Percentiles rank a stretch among this genome's conserved stretches.
phyloP scores from a whole-genome alignment of 1,284 basidiomycete species.

The Amylostereum areolatum region DNA sequence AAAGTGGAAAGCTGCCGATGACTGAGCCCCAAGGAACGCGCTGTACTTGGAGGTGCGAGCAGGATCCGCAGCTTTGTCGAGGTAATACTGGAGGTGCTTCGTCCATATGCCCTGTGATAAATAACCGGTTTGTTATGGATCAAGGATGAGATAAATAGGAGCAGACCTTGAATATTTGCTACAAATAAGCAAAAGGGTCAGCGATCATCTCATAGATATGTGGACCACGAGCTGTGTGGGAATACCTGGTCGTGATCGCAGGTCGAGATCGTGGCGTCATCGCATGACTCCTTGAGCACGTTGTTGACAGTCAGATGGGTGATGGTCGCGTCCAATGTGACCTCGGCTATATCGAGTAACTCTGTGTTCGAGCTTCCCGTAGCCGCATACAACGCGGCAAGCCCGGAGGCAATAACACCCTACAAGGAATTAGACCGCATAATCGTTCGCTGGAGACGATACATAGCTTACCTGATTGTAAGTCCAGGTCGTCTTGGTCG shows the following conservation, averaged over 20 bases:
- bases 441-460: not conserved
- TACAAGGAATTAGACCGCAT: constrained; percentile 10
- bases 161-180: constrained; percentile 45
- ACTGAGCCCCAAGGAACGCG: constrained; percentile 21
- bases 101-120: constrained; percentile 23
- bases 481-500: constrained; percentile 42
- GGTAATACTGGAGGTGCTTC: constrained; percentile 26
- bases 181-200: not conserved
- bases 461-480: constrained; percentile 40
- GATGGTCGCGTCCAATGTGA: constrained; percentile 46
- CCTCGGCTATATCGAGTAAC: constrained; percentile 41
- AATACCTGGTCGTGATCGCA: constrained; percentile 45
- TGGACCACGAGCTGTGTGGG: no score
- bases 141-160: not conserved
- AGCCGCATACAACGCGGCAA: constrained; percentile 36
- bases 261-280: constrained; percentile 30
- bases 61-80: constrained; percentile 21
- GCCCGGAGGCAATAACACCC: constrained; percentile 50
- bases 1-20: constrained; percentile 18
- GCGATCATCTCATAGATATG: no score
- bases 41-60: constrained; percentile 22
- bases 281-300: constrained; percentile 48
- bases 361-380: constrained; percentile 27
- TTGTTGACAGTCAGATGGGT: constrained; percentile 29
- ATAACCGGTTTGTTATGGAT: not conserved